Conservation (phyloP, 78 protist genomes). For the Monosiga brevicollis region DNA sequence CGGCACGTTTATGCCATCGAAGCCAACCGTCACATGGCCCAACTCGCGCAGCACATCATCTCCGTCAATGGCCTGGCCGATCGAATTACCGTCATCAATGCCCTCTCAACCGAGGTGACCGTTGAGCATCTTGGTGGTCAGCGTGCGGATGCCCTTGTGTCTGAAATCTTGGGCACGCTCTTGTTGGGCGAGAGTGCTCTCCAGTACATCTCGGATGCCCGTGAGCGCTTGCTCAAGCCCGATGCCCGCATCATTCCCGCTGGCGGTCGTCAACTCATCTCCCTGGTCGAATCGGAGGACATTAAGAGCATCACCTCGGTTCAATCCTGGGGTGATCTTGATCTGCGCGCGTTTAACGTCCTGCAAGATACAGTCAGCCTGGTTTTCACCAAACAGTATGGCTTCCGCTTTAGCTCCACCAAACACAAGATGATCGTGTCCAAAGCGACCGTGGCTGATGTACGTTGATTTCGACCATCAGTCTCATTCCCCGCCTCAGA, state of each 20-base stretch:
- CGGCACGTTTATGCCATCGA: conserved; percentile 14
- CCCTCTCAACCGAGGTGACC: not conserved
- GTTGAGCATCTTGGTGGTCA: not conserved
- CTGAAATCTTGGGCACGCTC: conserved; percentile 31
- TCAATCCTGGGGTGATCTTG: not conserved
- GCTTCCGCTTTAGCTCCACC: not conserved
- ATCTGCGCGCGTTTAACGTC: not conserved
- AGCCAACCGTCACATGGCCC: conserved; percentile 5
- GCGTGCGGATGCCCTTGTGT: not conserved
- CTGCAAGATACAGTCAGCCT: not conserved
- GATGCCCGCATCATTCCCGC: conserved; percentile 4
- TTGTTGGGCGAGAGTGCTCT: conserved; percentile 29
- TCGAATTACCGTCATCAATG: conserved; percentile 1
- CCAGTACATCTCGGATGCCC: conserved; percentile 14
- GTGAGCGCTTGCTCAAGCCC: not conserved
- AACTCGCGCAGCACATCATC: conserved; percentile 6
- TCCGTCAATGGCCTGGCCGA: not conserved
- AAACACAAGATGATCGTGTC: not conserved
- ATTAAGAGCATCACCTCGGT: not conserved
- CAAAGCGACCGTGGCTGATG: not conserved
- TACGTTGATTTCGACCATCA: no score
- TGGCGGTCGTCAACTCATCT: not conserved
- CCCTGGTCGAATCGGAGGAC: not conserved
- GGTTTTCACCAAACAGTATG: not conserved
- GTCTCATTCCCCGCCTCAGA: no score